Base-by-base conservation (phyloP, 768 basidiomycete genomes). In the Leccinum variicolor region DNA sequence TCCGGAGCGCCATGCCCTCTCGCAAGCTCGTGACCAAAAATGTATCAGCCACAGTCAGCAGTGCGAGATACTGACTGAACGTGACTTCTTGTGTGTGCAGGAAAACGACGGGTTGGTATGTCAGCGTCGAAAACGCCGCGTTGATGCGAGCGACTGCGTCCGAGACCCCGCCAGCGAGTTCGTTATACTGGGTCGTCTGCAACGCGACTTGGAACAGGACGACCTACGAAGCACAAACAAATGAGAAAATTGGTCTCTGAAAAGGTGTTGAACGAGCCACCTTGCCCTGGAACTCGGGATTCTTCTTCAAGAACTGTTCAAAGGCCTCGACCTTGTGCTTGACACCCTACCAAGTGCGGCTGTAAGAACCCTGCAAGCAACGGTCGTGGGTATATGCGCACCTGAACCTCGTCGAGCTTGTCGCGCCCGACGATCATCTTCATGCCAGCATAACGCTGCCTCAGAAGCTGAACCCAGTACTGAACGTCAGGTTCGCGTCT, bases 171-270 rank as follows among this genome's bases (percentile, higher is more conserved):
- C 87, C 88, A 0, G 89, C 86, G 2, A 82, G 67, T 63, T 92
- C 90, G 66, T 89, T 90, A 60, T 81, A 81, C 60, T 89, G 82
- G 1, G 89, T 89, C 0, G 92, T 93, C 60, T 90, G 87, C 4
- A 94, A 79, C 0, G 93, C 92, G 5, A 94, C 87, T 73, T 94
- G 93, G 53, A 94, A 91, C 45, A 94, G 82, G 14, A 94, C 86
- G 48, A 87, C 84, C 83, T 88, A 34, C n/a, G 7, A 21, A 14
- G 9, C 8, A 9, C 4, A 3, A 23, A 15, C 10, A 13, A 1
- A 19, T 57, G 15, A 57, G 53, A 53, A 29, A 25, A 1, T 4
- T 34, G 9, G 13, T 46, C 34, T 11, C 5, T 15, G 13, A n/a
- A 7, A 39, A 13, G n/a, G 26, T 7, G 6, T 7, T 41, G 3